Percentiles rank a stretch among this genome's conserved stretches.
Evolutionary conservation across 2,329 filamentous ascomycete genomes (phyloP).

Genomic region (Penicillium sp.): DNA sequence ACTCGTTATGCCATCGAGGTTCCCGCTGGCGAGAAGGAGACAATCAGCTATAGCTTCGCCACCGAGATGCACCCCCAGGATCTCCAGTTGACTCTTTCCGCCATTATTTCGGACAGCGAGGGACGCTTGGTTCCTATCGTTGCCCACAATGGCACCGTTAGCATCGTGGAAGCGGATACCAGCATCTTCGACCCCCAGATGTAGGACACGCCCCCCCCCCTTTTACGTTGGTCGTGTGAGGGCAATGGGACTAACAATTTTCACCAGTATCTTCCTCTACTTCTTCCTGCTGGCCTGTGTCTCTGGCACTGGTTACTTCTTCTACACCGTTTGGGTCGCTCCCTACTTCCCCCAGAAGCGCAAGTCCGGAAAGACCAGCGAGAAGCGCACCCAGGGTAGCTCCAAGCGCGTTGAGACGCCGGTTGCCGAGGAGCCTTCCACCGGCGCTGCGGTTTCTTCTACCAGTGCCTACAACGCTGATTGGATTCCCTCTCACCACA

Average conservation of each 20-base stretch:
- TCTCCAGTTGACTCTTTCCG: slow-evolving; percentile 72
- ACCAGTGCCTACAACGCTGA: slow-evolving; percentile 81
- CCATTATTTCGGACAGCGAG: slow-evolving; percentile 67
- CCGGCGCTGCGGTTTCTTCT: slow-evolving; percentile 67
- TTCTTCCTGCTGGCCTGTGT: slow-evolving; percentile 80
- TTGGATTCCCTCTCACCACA: slow-evolving; percentile 89
- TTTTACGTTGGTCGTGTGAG: slow-evolving; percentile 3
- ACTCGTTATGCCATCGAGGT: slow-evolving; percentile 72
- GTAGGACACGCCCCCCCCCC: slow-evolving; percentile 57
- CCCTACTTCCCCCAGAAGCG: slow-evolving; percentile 85
- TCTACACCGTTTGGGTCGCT: slow-evolving; percentile 98
- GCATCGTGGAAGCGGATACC: slow-evolving; percentile 84
- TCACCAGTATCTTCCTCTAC: slow-evolving; percentile 88
- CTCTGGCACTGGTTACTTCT: slow-evolving; percentile 82
- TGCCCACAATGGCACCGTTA: slow-evolving; percentile 78
- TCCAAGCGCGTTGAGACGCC: slow-evolving; percentile 66
- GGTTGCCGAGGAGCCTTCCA: slow-evolving; percentile 63
- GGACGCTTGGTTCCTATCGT: slow-evolving; percentile 72
- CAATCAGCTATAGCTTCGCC: slow-evolving; percentile 77
- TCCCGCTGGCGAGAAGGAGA: slow-evolving; percentile 72
- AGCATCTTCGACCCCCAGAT: slow-evolving; percentile 95
- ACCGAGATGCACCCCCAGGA: slow-evolving; percentile 94
- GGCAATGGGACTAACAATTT: slow-evolving; percentile 19
- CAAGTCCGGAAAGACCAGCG: slow-evolving; percentile 25
- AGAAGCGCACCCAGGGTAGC: slow-evolving; percentile 46